Conservation (phyloP, 805 yeast genomes). For the Metschnikowia dekortorum region DNA sequence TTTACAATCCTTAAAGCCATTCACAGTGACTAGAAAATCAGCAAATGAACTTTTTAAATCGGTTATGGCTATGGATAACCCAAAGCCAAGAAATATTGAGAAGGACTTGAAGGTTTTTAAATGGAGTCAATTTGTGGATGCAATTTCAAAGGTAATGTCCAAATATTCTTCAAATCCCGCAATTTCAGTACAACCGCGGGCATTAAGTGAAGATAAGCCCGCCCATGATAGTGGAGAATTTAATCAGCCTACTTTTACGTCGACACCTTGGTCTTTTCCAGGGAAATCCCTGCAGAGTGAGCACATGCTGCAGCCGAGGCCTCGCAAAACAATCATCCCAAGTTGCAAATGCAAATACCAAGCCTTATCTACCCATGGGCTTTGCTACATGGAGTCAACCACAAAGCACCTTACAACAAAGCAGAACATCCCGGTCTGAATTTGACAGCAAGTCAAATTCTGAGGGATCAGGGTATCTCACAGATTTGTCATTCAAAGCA, state of each 20-base stretch:
- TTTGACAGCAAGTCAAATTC: constrained; percentile 10
- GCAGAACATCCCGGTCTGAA: constrained; percentile 11
- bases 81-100: constrained; percentile 66
- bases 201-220: not conserved
- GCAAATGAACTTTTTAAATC: constrained; percentile 21
- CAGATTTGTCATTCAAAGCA: constrained; percentile 14
- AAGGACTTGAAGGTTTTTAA: constrained; percentile 65
- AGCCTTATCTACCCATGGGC: constrained; percentile 3
- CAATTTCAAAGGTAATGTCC: constrained; percentile 52
- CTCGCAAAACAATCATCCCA: constrained; percentile 6
- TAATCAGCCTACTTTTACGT: constrained; percentile 32
- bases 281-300: constrained; percentile 36
- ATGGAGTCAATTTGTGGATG: constrained; percentile 52
- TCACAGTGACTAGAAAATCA: constrained; percentile 48
- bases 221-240: not conserved
- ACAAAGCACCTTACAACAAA: not conserved
- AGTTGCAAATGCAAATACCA: not conserved
- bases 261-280: constrained; percentile 52
- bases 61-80: constrained; percentile 58
- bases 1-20: constrained; percentile 58
- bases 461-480: constrained; percentile 12
- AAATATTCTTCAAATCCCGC: constrained; percentile 42
- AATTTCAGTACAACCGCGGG: not conserved
- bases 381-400: not conserved
- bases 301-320: constrained; percentile 10